These are phyloP conservation scores for Nannochloropsis salina DNA, from an alignment of 108 stramenopile species.

Conservation along the genomic window DNA sequence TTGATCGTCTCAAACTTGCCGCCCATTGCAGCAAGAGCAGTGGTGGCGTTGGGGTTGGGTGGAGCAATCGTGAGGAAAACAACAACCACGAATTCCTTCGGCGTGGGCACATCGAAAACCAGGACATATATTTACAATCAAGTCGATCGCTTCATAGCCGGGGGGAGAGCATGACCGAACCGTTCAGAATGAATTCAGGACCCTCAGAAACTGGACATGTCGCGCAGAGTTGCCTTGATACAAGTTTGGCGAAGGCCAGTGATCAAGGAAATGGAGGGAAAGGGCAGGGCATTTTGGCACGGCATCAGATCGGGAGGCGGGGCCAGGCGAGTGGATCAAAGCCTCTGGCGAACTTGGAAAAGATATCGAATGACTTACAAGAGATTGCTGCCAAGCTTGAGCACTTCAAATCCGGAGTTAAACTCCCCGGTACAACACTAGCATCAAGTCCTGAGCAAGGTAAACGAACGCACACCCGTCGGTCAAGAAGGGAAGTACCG, in stretches of 20 bases:
- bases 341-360: slow-evolving; percentile 9
- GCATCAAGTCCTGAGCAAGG: no score
- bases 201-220: no score
- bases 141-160: no score
- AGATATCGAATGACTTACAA: slow-evolving; percentile 9
- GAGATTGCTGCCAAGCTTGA: neutral
- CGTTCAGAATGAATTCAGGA: no score
- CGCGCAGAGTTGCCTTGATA: no score
- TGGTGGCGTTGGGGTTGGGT: neutral
- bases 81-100: neutral
- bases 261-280: neutral
- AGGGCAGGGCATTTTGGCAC: neutral
- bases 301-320: neutral
- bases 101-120: no score
- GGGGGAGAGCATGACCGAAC: no score
- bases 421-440: no score
- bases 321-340: neutral
- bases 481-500: no score
- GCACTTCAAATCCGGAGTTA: neutral
- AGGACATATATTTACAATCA: no score
- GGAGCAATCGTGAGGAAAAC: neutral
- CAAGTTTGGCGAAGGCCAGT: neutral
- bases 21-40: neutral
- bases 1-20: neutral
- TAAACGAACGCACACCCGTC: no score